These are phyloP conservation scores for Syncephalastrum racemosum DNA, from an alignment of 371 early-diverging fungal genomes.

Conservation along the genomic window DNA sequence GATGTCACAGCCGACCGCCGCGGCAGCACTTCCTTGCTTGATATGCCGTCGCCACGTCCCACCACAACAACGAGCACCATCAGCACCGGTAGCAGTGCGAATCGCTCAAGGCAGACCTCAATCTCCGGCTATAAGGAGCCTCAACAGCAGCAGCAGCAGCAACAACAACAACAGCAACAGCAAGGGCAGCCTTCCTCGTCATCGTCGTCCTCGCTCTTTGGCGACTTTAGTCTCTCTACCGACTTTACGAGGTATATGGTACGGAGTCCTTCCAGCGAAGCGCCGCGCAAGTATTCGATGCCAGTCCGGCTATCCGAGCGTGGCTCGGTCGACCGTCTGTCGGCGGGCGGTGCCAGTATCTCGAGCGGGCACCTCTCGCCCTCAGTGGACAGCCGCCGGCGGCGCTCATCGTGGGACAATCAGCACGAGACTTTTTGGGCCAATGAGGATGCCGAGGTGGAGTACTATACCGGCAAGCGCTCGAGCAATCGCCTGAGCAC, in stretches of 20 bases:
- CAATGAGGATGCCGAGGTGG: no score
- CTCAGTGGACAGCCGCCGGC: constrained; percentile 7
- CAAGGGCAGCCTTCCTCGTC: constrained; percentile 12
- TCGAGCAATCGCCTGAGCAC: no score
- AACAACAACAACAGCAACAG: constrained; percentile 22
- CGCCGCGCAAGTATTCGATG: constrained; percentile 31
- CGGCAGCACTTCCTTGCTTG: constrained; percentile 6
- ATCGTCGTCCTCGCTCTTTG: constrained; percentile 35
- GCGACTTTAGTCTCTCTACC: constrained; percentile 38
- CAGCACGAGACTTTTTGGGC: constrained; percentile 1
- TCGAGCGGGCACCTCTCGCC: constrained; percentile 2
- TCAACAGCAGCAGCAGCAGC: constrained; percentile 5
- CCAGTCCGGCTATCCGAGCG: constrained; percentile 20
- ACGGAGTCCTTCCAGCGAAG: constrained; percentile 12
- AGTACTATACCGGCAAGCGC: no score
- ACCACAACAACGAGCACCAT: not conserved
- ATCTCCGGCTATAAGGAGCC: constrained; percentile 2
- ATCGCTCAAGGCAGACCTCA: constrained; percentile 8
- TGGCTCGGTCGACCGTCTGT: constrained; percentile 15
- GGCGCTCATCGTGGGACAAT: constrained; percentile 20
- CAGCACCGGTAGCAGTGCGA: not conserved
- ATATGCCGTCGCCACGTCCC: not conserved
- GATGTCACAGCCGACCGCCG: constrained; percentile 24
- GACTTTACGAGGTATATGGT: constrained; percentile 43
- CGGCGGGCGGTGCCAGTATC: constrained; percentile 10